These are phyloP conservation scores for Extremus antarcticus DNA, from an alignment of 495 filamentous ascomycete genomes.

Conservation along the genomic window DNA sequence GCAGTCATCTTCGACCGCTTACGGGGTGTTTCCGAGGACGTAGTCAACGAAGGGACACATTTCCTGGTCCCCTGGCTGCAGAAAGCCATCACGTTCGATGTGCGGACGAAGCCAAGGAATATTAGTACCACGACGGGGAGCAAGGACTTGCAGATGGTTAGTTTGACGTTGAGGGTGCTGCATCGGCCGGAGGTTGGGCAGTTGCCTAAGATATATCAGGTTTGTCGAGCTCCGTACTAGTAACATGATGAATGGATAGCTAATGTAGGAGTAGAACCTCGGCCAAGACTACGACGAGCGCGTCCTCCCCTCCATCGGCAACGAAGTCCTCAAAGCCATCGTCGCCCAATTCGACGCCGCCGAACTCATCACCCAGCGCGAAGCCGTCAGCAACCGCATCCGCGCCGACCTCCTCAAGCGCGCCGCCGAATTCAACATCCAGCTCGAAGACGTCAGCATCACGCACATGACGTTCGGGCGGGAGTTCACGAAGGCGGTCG, in stretches of 20 bases:
- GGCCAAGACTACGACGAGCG: constrained; percentile 98
- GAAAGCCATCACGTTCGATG: constrained; percentile 88
- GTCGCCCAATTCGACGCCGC: constrained; percentile 98
- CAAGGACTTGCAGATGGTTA: constrained; percentile 99
- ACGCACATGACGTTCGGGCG: constrained; percentile 99
- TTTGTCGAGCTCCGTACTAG: too few relatives aligned
- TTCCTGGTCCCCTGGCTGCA: constrained; percentile 96
- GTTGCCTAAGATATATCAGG: constrained; percentile 97
- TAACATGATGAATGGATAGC: too few relatives aligned
- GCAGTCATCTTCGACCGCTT: constrained; percentile 97
- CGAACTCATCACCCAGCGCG: constrained; percentile 97
- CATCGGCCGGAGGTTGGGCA: constrained; percentile 88
- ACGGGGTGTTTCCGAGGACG: constrained; percentile 82
- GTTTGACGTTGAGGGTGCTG: constrained; percentile 88
- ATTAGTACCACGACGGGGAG: constrained; percentile 96
- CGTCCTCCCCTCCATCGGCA: constrained; percentile 98
- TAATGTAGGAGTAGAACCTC: constrained; percentile 47
- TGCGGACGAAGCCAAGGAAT: constrained; percentile 91
- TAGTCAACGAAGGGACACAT: constrained; percentile 93
- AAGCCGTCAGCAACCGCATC: constrained; percentile 92
- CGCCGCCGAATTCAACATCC: constrained; percentile 97
- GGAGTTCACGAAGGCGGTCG: constrained; percentile 96
- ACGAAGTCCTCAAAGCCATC: constrained; percentile 99
- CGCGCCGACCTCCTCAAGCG: constrained; percentile 88
- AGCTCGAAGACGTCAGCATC: constrained; percentile 96